Evolutionary conservation across 495 filamentous ascomycete species (phyloP), one percentile per base, ranked within the genome.

Genomic region (Elasticomyces elasticus): DNA sequence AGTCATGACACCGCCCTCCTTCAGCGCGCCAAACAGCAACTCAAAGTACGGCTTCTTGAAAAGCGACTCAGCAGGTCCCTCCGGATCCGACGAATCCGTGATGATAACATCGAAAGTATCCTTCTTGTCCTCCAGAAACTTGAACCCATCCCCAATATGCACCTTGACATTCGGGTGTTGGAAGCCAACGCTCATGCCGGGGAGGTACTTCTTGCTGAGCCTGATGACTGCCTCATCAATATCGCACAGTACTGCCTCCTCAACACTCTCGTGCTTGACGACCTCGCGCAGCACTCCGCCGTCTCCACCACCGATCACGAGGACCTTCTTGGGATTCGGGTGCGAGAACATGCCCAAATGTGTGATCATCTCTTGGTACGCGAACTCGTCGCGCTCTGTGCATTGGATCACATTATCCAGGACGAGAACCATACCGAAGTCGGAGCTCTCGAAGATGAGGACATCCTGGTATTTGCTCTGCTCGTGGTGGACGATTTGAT

Each of bases 21-120:
- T 85, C 59, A 99, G 81, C 58, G 92, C 92, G 56, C 79, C 84
- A 72, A 83, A 74, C 22, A 97, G 77, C 35, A 97, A 82, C 76
- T 97, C 79, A 68, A 97, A 99, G 79, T 97, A 99, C 45, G 90
- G 84, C 78, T 96, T 95, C 81, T 97, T 81, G 83, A 99, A 99
- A 50, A 99, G 79, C 53, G 76, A 79, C 80, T 95, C 91, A 55
- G 92, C 92, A 24, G 92, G 92, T 51, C 92, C 92, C 71, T 97
- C 94, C 27, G 92, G 92, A 70, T 99, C 92, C 35, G 86, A 92
- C 52, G 87, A 94, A 72, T 99, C 92, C 53, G 92, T 99, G 76
- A 99, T 99, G 76, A 99, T 99, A 62, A 99, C 88, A 68, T 99
- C 92, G 66, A 96, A 99, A 64, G 85, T 81, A 75, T 95, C 89